Base-by-base conservation (phyloP, 441 rosid genomes). In the Rhodomyrtus psidioides region DNA sequence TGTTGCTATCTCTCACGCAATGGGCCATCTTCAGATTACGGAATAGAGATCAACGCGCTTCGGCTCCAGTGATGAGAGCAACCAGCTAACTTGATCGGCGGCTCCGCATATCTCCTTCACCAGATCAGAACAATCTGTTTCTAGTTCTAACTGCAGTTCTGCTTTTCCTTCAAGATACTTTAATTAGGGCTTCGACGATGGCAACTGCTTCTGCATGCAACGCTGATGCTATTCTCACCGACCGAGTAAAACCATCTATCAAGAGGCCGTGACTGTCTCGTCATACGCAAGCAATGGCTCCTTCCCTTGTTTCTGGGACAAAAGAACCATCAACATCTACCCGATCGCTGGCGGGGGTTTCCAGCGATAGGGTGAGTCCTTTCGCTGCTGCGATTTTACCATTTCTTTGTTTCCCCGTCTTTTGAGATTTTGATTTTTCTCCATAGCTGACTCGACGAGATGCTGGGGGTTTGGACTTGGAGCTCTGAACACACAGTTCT, bases 221-320 rank as follows among this genome's bases (percentile, higher is more conserved):
- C 19, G 1, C 21, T 7, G 21, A 14, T 17, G 5, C 19, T 34
- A 27, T 19, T 6, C 21, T 59, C 10, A 0, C 2, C 34, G 1
- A 15, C 13, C 21, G 70, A 59, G 70, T 19, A 27, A 59, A 14
- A 1, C 39, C 70, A 14, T 59, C 21, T 3, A 7, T 7, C 4
- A 59, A 14, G 9, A 59, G 6, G 30, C 34, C 19, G 0, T 14
- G 13, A 17, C 19, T 6, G 34, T 58, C 34, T 0, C 2, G 17
- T 6, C n/a, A n/a, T 12, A 57, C 2, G 17, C 4, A 14, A 58
- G 62, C 62, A 26, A 58, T 58, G 62, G 30, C 62, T 58, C 8
- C 17, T 58, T n/a, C 17, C 62, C 70, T 10, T 7, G 39, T 60
- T 56, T 56, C 13, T 24, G 1, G 59, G 1, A 8, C 59, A 10